Evolutionary conservation across 352 stramenopile species (phyloP), one percentile per base, ranked within the genome.

Genomic region (Phytopythium chamaehyphon): DNA sequence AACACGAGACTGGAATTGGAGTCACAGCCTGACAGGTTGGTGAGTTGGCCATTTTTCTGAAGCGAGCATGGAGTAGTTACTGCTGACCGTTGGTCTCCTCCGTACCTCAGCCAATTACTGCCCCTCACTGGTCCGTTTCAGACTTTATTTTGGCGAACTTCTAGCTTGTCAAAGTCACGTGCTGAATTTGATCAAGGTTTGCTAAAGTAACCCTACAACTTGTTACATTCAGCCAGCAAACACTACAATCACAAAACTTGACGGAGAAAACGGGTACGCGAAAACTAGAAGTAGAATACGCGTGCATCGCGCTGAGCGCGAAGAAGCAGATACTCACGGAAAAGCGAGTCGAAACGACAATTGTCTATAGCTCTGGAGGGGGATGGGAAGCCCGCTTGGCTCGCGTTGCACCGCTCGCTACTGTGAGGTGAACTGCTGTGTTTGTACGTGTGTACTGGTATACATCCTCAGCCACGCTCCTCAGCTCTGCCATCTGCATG

Each of bases 381-480:
- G 28, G 28, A 9, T 33, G 28, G 9, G 28, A 33, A 33, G 28
- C 42, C 18, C 40, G 50, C 40, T 37, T 24, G 14, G 38, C 50
- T 28, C 50, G 39, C 11, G 28, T 42, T 15, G 40, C 47, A 15
- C 39, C 50, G 22, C 40, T 56, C 19, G 40, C 47, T 8, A 48
- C 56, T 15, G 63, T 68, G 33, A 73, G 61, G 53, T 76, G 61
- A 57, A 67, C 57, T 37, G 61, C 67, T 18, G 67, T 67, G 42
- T 66, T 76, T 21, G 70, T 64, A 40, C 71, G 71, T 37, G 67
- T 71, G 57, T 73, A 73, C 56, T 73, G 71, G 47, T 79, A 83
- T 6, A 70, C 59, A 38, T 73, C 76, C 44, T 83, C 71, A 18
- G 71, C 71, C 22, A 58, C 51, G 43, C 66, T 52, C 6, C 71